Conservation (phyloP, 257 asterid species). For the Nicotiana undulata region DNA sequence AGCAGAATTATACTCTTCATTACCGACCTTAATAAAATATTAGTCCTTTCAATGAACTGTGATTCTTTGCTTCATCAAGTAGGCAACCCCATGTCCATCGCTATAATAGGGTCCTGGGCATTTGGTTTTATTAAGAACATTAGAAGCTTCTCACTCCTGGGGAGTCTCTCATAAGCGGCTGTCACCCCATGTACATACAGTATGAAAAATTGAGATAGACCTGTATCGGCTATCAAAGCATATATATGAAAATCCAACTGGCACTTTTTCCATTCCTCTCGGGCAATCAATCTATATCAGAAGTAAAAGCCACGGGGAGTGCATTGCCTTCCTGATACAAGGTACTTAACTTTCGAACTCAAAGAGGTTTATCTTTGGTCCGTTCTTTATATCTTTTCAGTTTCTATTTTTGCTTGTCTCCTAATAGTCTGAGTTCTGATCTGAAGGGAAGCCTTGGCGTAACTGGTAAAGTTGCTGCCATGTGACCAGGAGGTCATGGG, state of each 20-base stretch:
- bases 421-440: neutral
- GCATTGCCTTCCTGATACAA: slow-evolving; percentile 1
- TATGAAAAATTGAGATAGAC: neutral
- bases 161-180: neutral
- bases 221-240: neutral
- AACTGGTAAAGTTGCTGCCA: too few species aligned
- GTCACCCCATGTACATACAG: neutral
- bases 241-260: neutral
- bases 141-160: neutral
- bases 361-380: neutral
- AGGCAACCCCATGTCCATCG: neutral
- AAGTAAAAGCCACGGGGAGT: slow-evolving; percentile 1
- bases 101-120: neutral
- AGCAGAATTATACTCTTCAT: slow-evolving; percentile 73
- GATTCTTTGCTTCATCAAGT: neutral
- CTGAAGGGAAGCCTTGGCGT: neutral
- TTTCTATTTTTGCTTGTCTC: neutral
- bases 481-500: too few species aligned
- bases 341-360: neutral
- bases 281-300: neutral
- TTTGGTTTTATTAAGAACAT: neutral
- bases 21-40: slow-evolving; percentile 82
- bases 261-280: neutral
- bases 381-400: neutral
- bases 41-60: slow-evolving; percentile 21